phyloP scores from a whole-genome alignment of 2,329 filamentous ascomycete genomes.

The Trichothecium roseum region DNA sequence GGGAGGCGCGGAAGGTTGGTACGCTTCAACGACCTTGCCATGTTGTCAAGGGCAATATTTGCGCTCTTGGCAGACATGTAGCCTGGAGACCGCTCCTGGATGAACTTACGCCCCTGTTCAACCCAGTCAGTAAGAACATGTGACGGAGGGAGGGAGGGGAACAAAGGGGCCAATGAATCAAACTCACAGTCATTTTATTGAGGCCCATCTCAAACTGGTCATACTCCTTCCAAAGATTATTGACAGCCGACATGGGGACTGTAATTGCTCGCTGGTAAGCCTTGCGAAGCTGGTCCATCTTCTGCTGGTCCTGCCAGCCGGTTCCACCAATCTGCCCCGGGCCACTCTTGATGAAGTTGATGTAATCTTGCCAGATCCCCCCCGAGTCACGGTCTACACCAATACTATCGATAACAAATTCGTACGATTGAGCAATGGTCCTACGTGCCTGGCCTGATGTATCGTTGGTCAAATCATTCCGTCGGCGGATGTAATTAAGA shows the following conservation, averaged over 20 bases:
- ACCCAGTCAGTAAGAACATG: conserved; percentile 8
- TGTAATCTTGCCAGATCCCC: conserved; percentile 86
- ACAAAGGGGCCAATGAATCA: too few relatives aligned
- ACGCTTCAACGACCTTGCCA: conserved; percentile 65
- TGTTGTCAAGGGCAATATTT: conserved; percentile 81
- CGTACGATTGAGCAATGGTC: conserved; percentile 77
- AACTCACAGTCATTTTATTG: conserved; percentile 77
- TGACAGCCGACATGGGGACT: conserved; percentile 74
- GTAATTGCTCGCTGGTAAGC: conserved; percentile 85
- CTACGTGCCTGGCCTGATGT: conserved; percentile 64
- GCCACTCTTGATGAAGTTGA: conserved; percentile 82
- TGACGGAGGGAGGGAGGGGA: too few relatives aligned
- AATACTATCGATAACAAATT: conserved; percentile 81
- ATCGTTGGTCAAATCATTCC: conserved; percentile 77
- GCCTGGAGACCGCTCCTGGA: conserved; percentile 82
- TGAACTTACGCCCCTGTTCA: conserved; percentile 76
- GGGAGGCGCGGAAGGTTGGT: conserved; percentile 73
- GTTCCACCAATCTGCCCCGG: conserved; percentile 78
- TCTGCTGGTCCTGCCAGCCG: conserved; percentile 94
- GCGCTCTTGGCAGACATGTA: conserved; percentile 96
- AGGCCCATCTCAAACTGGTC: conserved; percentile 90
- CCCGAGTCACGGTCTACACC: conserved; percentile 88
- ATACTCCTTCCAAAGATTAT: conserved; percentile 92
- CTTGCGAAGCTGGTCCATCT: conserved; percentile 89
- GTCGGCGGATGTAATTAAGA: conserved; percentile 85